A percentile compares a stretch with the other conserved stretches of the same genome.
phyloP scores from a whole-genome alignment of 495 filamentous ascomycete genomes.

The Xylona heveae region DNA sequence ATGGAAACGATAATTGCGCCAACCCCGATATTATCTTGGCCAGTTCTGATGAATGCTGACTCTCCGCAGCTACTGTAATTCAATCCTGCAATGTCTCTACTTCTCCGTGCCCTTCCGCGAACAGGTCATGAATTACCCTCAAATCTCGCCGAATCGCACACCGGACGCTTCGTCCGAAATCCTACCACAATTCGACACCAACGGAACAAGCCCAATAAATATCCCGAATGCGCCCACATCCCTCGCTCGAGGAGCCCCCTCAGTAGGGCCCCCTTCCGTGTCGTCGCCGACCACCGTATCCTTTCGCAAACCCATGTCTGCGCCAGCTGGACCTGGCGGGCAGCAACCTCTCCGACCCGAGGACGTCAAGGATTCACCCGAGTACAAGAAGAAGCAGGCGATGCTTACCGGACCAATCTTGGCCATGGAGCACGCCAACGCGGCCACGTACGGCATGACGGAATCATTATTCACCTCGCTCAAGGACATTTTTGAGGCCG shows the following conservation, averaged over 20 bases:
- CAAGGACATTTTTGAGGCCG: slow-evolving; percentile 88
- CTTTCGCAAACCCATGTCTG: slow-evolving; percentile 17
- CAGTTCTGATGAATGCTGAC: slow-evolving; percentile 10
- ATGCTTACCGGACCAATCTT: slow-evolving; percentile 70
- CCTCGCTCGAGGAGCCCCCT: too few relatives aligned
- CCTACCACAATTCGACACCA: too few relatives aligned
- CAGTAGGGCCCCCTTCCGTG: too few relatives aligned
- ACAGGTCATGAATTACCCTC: slow-evolving; percentile 81
- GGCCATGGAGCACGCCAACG: slow-evolving; percentile 59
- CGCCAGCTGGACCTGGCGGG: slow-evolving; percentile 15
- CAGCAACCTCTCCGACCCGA: slow-evolving; percentile 32
- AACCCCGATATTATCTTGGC: slow-evolving; percentile 1
- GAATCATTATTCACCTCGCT: slow-evolving; percentile 86
- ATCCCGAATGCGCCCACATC: too few relatives aligned
- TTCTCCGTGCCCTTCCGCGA: slow-evolving; percentile 91
- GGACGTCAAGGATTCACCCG: slow-evolving; percentile 64
- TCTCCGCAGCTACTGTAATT: slow-evolving; percentile 71
- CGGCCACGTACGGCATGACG: slow-evolving; percentile 68
- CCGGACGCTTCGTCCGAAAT: too few relatives aligned
- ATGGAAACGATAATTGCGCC: slow-evolving; percentile 11
- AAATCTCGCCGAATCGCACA: slow-evolving; percentile 35
- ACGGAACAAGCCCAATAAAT: too few relatives aligned
- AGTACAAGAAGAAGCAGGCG: slow-evolving; percentile 92
- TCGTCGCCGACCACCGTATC: too few relatives aligned
- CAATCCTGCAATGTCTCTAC: slow-evolving; percentile 90